These are phyloP conservation scores for Pisolithus marmoratus DNA, from an alignment of 768 basidiomycete species.

Conservation along the genomic window DNA sequence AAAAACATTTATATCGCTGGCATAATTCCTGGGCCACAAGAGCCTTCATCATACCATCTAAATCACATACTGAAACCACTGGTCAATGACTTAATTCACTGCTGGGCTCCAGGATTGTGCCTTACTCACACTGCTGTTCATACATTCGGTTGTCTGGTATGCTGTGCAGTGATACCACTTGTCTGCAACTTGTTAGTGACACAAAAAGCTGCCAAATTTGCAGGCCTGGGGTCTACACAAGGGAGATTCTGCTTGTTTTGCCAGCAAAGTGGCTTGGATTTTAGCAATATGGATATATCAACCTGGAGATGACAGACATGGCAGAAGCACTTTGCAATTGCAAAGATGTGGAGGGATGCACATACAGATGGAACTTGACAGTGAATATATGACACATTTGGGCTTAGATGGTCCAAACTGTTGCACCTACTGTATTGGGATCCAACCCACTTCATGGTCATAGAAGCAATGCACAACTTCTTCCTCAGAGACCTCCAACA, in stretches of 20 bases:
- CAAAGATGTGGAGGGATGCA: slow-evolving; percentile 12
- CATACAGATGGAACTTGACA: slow-evolving; percentile 9
- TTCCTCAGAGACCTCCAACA: slow-evolving; percentile 13
- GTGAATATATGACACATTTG: slow-evolving; percentile 9
- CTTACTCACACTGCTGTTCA: slow-evolving; percentile 17
- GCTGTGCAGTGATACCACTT: slow-evolving; percentile 23
- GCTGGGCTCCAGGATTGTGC: slow-evolving; percentile 31
- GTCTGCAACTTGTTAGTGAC: slow-evolving; percentile 20
- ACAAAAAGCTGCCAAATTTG: slow-evolving; percentile 19
- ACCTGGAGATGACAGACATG: slow-evolving; percentile 14
- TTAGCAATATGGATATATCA: slow-evolving; percentile 15
- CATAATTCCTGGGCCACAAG: slow-evolving; percentile 10
- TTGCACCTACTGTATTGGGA: slow-evolving; percentile 34
- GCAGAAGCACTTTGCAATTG: slow-evolving; percentile 12
- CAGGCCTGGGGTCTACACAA: slow-evolving; percentile 4
- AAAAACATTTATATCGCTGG: slow-evolving; percentile 34
- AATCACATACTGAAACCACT: slow-evolving; percentile 36
- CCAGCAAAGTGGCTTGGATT: slow-evolving; percentile 3
- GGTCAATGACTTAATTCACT: slow-evolving; percentile 29
- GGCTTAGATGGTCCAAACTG: slow-evolving; percentile 26
- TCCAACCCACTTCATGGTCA: slow-evolving; percentile 18
- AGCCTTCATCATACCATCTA: slow-evolving; percentile 25
- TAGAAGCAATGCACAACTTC: slow-evolving; percentile 36
- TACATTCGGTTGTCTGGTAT: slow-evolving; percentile 22
- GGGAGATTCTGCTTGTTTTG: slow-evolving; percentile 23